These are phyloP conservation scores for Simplicillium sp. DNA, from an alignment of 2,329 filamentous ascomycete species.

Conservation along the genomic window DNA sequence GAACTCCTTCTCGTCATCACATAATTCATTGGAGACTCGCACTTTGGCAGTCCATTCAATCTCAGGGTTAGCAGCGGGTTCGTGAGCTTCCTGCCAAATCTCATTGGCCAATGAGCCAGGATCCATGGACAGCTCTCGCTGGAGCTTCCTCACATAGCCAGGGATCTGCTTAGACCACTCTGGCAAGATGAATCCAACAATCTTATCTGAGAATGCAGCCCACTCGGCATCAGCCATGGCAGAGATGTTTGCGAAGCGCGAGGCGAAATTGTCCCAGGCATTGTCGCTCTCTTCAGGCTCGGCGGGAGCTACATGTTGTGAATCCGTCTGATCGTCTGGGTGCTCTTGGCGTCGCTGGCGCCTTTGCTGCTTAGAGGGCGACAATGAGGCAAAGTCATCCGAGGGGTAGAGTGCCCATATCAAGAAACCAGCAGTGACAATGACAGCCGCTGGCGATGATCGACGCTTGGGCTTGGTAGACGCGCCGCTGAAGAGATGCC, in stretches of 20 bases:
- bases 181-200: slow-evolving; percentile 67
- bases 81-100: slow-evolving; percentile 86
- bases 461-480: slow-evolving; percentile 4
- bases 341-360: not conserved
- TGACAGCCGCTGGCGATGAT: slow-evolving; percentile 9
- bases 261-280: slow-evolving; percentile 39
- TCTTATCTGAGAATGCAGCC: slow-evolving; percentile 40
- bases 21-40: slow-evolving; percentile 71
- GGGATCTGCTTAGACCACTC: slow-evolving; percentile 75
- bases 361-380: slow-evolving; percentile 11
- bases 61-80: slow-evolving; percentile 76
- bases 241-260: slow-evolving; percentile 43
- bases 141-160: slow-evolving; percentile 69
- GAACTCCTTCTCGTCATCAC: slow-evolving; percentile 73
- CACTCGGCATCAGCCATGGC: slow-evolving; percentile 45
- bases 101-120: slow-evolving; percentile 84
- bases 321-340: slow-evolving; percentile 15
- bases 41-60: slow-evolving; percentile 75
- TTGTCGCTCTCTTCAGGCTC: too few species aligned
- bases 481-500: slow-evolving; percentile 1
- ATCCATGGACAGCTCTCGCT: slow-evolving; percentile 77
- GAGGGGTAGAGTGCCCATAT: slow-evolving; percentile 34
- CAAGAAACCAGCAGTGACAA: slow-evolving; percentile 26
- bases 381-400: slow-evolving; percentile 24
- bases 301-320: too few species aligned